Base-by-base conservation (phyloP, 805 yeast genomes). In the Metschnikowia kunwiensis region DNA sequence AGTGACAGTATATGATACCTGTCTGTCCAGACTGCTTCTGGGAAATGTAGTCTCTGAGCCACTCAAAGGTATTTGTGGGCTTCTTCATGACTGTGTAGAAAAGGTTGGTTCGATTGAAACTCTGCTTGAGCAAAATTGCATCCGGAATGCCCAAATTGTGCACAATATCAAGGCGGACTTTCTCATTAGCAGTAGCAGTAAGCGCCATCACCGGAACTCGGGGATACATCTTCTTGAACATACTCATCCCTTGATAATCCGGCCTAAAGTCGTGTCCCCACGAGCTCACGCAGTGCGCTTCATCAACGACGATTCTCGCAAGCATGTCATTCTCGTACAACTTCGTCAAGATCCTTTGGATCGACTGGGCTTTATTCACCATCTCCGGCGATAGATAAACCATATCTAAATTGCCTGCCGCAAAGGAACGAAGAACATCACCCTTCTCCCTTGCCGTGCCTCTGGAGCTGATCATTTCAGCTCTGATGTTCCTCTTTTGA, bases 201-300 rank as follows among this genome's bases (percentile, higher is more conserved):
- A 93, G 68, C 0, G 97, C 98, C 87, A 93, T 88, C 43, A 93
- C 69, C 1, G 98, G 98, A 5, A 87, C 77, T 34, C 73, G 74
- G 0, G 95, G 94, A 54, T 75, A 93, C 32, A 77, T 73, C 13
- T 64, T 59, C 52, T 87, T 87, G 59, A 93, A 85, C 46, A 71
- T 74, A 23, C 78, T 77, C 54, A 93, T 68, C 8, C 81, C 83
- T 51, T 88, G 86, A 63, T 93, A 93, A 59, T 93, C 97, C 0
- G 97, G 97, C 34, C 98, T 72, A 59, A 93, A 93, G 60, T 93
- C 98, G 61, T 93, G 98, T 14, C 98, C 98, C 98, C 98, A 93
- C 8, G 94, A 83, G 34, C 96, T 86, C 29, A 93, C 95, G 72
- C 98, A 93, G 63, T 93, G 98, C 0, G 98, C 98, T 56, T 87